phyloP scores from a whole-genome alignment of 1,284 basidiomycete species.

The Melanopsichium pennsylvanicum region DNA sequence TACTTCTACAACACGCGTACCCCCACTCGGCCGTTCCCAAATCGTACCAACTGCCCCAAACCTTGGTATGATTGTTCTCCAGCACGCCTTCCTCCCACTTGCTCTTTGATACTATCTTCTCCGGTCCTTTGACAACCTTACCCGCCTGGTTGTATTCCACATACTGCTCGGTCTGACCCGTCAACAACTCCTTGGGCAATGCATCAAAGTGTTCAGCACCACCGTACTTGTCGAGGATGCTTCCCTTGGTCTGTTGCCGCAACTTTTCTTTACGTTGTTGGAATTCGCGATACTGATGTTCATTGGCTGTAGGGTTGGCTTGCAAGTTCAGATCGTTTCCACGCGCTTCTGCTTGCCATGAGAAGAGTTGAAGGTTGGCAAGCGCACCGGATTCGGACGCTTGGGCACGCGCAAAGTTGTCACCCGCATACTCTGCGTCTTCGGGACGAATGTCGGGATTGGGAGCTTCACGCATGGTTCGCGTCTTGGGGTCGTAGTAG shows the following conservation, averaged over 20 bases:
- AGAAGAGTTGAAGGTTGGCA: constrained; percentile 91
- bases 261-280: constrained; percentile 89
- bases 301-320: constrained; percentile 91
- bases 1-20: constrained; percentile 91
- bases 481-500: constrained; percentile 99
- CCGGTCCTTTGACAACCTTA: constrained; percentile 88
- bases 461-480: constrained; percentile 98
- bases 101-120: constrained; percentile 81
- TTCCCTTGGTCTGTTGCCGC: constrained; percentile 80
- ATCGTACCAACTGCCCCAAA: constrained; percentile 98
- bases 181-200: constrained; percentile 84
- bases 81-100: constrained; percentile 81
- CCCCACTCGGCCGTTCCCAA: constrained; percentile 80
- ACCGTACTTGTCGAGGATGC: constrained; percentile 76
- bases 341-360: constrained; percentile 91
- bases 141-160: constrained; percentile 95
- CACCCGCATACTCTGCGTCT: constrained; percentile 90
- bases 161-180: constrained; percentile 95
- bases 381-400: constrained; percentile 86
- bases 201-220: constrained; percentile 90
- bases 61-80: constrained; percentile 88
- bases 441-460: constrained; percentile 78
- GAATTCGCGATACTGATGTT: constrained; percentile 89
- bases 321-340: constrained; percentile 95
- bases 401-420: constrained; percentile 89